These are phyloP conservation scores for Fibroporia radiculosa DNA, from an alignment of 768 basidiomycete genomes.

Conservation along the genomic window DNA sequence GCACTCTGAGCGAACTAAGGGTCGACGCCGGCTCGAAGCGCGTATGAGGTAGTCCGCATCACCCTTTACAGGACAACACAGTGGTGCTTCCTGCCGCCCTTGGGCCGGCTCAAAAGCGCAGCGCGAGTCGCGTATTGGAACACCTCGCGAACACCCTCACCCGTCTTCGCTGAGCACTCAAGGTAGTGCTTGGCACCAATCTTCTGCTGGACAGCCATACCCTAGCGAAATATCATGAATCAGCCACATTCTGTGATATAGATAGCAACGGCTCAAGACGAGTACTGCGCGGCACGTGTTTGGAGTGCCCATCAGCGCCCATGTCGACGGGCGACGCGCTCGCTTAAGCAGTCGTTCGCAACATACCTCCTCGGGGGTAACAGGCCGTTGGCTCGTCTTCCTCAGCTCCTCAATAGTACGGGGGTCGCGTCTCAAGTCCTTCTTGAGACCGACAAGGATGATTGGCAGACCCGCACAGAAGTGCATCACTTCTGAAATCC, in stretches of 20 bases:
- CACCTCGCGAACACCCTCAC: slow-evolving; percentile 95
- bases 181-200: slow-evolving; percentile 95
- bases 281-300: slow-evolving; percentile 4
- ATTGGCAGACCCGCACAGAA: slow-evolving; percentile 93
- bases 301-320: neutral
- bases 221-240: slow-evolving; percentile 37
- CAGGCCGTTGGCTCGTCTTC: slow-evolving; percentile 91
- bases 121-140: slow-evolving; percentile 97
- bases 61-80: slow-evolving; percentile 37
- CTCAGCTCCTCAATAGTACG: slow-evolving; percentile 91
- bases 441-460: slow-evolving; percentile 98
- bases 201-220: slow-evolving; percentile 92
- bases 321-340: neutral
- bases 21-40: neutral
- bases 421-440: slow-evolving; percentile 90
- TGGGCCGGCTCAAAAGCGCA: slow-evolving; percentile 63
- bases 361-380: slow-evolving; percentile 84
- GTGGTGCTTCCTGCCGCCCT: slow-evolving; percentile 32
- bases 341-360: neutral
- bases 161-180: slow-evolving; percentile 94
- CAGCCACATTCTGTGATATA: neutral
- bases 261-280: neutral
- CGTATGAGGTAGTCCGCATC: neutral
- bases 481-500: slow-evolving; percentile 98
- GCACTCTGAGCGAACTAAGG: slow-evolving; percentile 1